Evolutionary conservation across 495 filamentous ascomycete species (phyloP).

Genomic region (Trichoderma parareesei): DNA sequence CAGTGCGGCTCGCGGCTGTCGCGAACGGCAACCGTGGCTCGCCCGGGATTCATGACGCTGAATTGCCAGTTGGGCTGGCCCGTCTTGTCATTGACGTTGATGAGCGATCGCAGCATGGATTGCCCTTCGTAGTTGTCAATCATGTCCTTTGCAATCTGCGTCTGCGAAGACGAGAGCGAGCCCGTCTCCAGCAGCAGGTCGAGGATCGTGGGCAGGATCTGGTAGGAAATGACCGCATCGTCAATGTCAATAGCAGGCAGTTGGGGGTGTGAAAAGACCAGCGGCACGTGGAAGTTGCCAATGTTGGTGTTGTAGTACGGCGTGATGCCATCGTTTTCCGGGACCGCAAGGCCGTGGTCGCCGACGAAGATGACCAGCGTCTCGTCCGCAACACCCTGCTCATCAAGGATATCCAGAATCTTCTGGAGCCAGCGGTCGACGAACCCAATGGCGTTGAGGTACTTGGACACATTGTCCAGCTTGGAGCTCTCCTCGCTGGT

Average conservation of each 20-base stretch:
- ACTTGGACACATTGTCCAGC: slow-evolving; percentile 26
- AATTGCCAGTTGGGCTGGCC: slow-evolving; percentile 36
- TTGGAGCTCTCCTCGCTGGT: slow-evolving; percentile 25
- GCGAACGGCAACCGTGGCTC: slow-evolving; percentile 31
- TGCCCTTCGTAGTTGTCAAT: slow-evolving; percentile 41
- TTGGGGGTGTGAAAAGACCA: slow-evolving; percentile 40
- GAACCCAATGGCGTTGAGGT: slow-evolving; percentile 35
- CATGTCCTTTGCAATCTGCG: slow-evolving; percentile 28
- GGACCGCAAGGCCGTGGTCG: slow-evolving; percentile 39
- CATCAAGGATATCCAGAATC: slow-evolving; percentile 37
- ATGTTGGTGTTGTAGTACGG: slow-evolving; percentile 45
- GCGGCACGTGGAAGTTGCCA: slow-evolving; percentile 42
- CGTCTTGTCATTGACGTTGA: slow-evolving; percentile 18
- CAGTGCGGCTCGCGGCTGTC: slow-evolving; percentile 32
- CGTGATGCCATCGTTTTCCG: slow-evolving; percentile 36
- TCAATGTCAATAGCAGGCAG: slow-evolving; percentile 36
- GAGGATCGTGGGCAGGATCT: slow-evolving; percentile 43
- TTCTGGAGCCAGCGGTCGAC: slow-evolving; percentile 36
- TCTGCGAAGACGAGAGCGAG: slow-evolving; percentile 28
- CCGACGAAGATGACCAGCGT: slow-evolving; percentile 44
- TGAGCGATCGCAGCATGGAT: slow-evolving; percentile 34
- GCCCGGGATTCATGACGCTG: slow-evolving; percentile 39
- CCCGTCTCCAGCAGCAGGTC: slow-evolving; percentile 40
- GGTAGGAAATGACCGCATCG: slow-evolving; percentile 33
- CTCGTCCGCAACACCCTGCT: slow-evolving; percentile 39